These are phyloP conservation scores for Sanghuangporus weigelae DNA, from an alignment of 1,284 basidiomycete genomes.

Conservation along the genomic window DNA sequence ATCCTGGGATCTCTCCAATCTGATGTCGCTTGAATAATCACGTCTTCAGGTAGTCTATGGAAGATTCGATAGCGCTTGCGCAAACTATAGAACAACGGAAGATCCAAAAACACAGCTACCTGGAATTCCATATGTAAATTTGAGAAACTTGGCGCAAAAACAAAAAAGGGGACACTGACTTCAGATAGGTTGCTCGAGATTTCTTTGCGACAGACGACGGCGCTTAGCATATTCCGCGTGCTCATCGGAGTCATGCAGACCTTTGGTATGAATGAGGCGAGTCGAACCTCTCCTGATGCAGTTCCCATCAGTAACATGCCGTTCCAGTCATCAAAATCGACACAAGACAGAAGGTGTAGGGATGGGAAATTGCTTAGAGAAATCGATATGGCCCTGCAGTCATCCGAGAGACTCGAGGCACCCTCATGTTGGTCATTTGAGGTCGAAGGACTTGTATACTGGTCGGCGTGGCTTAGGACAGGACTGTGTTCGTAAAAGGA, in stretches of 20 bases:
- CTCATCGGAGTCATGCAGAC: neutral
- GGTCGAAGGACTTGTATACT: too few relatives aligned
- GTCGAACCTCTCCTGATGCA: neutral
- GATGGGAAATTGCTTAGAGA: neutral
- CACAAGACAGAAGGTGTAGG: neutral
- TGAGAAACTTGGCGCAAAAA: neutral
- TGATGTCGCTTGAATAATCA: too few relatives aligned
- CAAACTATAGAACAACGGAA: neutral
- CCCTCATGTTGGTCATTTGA: too few relatives aligned
- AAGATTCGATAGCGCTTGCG: neutral
- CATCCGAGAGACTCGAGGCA: too few relatives aligned
- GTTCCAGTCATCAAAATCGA: slow-evolving; percentile 9
- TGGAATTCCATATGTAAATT: neutral
- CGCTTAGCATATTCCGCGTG: neutral
- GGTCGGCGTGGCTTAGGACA: too few relatives aligned
- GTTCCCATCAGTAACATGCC: slow-evolving; percentile 2
- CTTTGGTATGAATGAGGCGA: neutral
- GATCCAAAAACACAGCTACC: neutral
- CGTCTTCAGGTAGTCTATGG: neutral
- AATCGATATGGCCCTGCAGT: neutral
- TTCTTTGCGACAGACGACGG: too few relatives aligned
- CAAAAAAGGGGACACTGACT: neutral
- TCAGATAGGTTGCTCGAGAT: neutral
- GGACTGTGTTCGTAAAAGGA: too few relatives aligned
- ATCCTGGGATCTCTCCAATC: neutral